Base-by-base conservation (phyloP, 2,329 filamentous ascomycete genomes). In the Diplodia scrobiculata region DNA sequence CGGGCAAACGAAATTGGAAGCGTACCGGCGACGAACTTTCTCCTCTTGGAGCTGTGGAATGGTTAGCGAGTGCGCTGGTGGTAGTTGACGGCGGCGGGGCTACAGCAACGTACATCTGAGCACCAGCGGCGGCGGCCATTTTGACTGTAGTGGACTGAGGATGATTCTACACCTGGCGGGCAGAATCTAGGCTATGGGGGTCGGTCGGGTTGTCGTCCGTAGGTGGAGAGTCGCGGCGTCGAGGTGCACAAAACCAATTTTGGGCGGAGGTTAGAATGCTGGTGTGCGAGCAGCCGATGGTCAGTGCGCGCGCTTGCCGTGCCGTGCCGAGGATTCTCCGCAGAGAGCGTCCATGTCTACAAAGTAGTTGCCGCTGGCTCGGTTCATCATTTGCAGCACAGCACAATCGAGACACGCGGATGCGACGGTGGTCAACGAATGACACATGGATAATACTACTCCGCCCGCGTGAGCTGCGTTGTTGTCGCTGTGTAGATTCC, bases 41-140 rank as follows among this genome's bases (percentile, higher is more conserved):
- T 91, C 84, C 90, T 85, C 89, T 94, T 94, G 82, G 90, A 93
- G 83, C 91, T 93, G 80, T 62, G 67, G 65, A 52, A 67, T 63
- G 50, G 71, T 77, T 68, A 77, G 75, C 72, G 47, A 68, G 52
- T 34, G 27, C 45, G 17, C 52, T 38, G 48, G 27, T n/a, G 45
- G 13, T 34, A 4, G 54, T 41, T 38, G 52, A 25, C 25, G 66
- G 45, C 19, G 21, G 45, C 27, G 45, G 58, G 45, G 67, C 27
- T 55, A 59, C 45, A 53, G 36, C 51, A 41, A 78, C 77, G 73
- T 72, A 79, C 77, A 79, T 79, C 73, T 77, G 74, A 71, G 73
- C 74, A 67, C 66, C 67, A 69, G 77, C 75, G 70, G 76, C 74
- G 69, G 77, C 76, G 72, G 77, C 77, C 77, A 79, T 79, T 68